A percentile compares a stretch with the other conserved stretches of the same genome.
Conservation (phyloP, 2,329 filamentous ascomycete genomes). For the Colletotrichum spaethianum region DNA sequence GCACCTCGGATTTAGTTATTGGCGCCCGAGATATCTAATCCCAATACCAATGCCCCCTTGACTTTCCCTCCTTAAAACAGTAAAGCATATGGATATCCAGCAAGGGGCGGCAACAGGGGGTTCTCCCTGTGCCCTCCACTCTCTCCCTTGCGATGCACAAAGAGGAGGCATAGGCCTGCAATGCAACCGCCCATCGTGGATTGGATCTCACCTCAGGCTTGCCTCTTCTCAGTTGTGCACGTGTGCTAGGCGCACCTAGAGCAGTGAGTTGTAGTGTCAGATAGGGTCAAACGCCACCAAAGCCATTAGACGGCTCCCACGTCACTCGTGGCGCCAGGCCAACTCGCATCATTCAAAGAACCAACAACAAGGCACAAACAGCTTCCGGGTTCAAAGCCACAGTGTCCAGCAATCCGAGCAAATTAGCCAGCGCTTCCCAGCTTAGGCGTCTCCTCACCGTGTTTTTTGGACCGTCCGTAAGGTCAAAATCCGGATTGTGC, state of each 20-base stretch:
- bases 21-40: constrained; percentile 22
- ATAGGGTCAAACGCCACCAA: constrained; percentile 14
- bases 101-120: constrained; percentile 27
- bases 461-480: constrained; percentile 5
- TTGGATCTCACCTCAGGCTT: constrained; percentile 9
- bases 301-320: constrained; percentile 29
- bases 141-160: constrained; percentile 23
- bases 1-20: constrained; percentile 18
- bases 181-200: constrained; percentile 31
- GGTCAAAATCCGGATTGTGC: constrained; percentile 12
- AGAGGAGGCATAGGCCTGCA: constrained; percentile 19
- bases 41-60: constrained; percentile 18
- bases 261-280: constrained; percentile 13
- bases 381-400: background rate
- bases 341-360: background rate
- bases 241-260: constrained; percentile 2
- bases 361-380: constrained; percentile 4
- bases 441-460: constrained; percentile 14
- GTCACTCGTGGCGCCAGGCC: constrained; percentile 21
- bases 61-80: constrained; percentile 12
- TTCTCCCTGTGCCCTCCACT: constrained; percentile 13
- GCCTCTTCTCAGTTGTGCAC: background rate
- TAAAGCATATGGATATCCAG: constrained; percentile 29
- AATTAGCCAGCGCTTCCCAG: constrained; percentile 20
- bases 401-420: background rate